Conservation (phyloP, 1,284 basidiomycete species). For the Papiliotrema nemorosa region DNA sequence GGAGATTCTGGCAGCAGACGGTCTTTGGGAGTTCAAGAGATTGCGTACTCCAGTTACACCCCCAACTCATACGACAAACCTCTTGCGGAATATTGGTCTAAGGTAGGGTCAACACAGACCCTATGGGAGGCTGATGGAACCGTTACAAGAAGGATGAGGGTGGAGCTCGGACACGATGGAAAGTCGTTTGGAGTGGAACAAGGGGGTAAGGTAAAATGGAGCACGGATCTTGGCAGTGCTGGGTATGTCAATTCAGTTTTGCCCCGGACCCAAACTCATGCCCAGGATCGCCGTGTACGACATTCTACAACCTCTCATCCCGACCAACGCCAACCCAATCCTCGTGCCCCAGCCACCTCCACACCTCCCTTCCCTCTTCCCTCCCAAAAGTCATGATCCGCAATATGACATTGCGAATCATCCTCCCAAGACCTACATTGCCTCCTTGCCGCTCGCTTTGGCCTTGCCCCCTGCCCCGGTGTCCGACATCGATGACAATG, state of each 20-base stretch:
- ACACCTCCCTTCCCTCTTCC: slow-evolving; percentile 38
- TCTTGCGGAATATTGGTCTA: slow-evolving; percentile 44
- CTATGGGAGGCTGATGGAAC: slow-evolving; percentile 24
- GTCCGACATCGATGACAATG: background rate
- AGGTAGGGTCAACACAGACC: slow-evolving; percentile 22
- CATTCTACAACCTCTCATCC: slow-evolving; percentile 37
- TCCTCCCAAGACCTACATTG: slow-evolving; percentile 42
- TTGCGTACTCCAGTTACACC: slow-evolving; percentile 45
- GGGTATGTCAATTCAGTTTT: slow-evolving; percentile 32
- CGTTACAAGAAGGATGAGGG: slow-evolving; percentile 30
- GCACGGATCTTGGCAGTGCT: slow-evolving; percentile 34
- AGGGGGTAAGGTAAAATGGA: slow-evolving; percentile 38
- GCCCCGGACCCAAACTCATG: slow-evolving; percentile 1
- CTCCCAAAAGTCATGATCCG: slow-evolving; percentile 14
- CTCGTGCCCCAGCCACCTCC: slow-evolving; percentile 48
- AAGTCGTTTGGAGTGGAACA: slow-evolving; percentile 42
- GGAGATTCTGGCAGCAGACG: slow-evolving; percentile 5
- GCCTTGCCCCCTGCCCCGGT: slow-evolving; percentile 13
- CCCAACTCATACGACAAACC: slow-evolving; percentile 47
- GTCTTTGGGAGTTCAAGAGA: slow-evolving; percentile 33
- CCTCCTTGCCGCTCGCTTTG: slow-evolving; percentile 28
- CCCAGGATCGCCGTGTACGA: slow-evolving; percentile 47
- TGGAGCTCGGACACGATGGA: slow-evolving; percentile 46
- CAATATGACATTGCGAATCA: slow-evolving; percentile 28
- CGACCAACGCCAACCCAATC: slow-evolving; percentile 39